Base-by-base conservation (phyloP, 257 asterid genomes). In the Schizonepeta tenuifolia region DNA sequence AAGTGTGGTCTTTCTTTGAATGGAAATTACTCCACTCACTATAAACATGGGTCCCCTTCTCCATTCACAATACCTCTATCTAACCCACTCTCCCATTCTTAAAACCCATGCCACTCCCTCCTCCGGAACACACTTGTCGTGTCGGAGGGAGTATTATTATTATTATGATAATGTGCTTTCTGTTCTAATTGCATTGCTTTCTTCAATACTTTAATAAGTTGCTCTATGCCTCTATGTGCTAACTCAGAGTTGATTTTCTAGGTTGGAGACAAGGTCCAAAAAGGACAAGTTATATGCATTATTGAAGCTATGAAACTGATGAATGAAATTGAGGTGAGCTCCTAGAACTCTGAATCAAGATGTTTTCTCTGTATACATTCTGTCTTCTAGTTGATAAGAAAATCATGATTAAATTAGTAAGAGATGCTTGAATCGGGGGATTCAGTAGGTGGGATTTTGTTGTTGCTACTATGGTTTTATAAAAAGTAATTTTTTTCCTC, bases 231-330 rank as follows among this genome's bases (percentile, higher is more conserved):
- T 64, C 38, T 15, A 1, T 9, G 9, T 26, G 70, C 26, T 65
- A 44, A 47, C 61, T 46, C 51, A 24, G 20, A 61, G 36, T 77
- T 21, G 64, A 22, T 65, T 67, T 79, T 70, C 40, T 62, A 78
- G 91, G 91, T 88, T 3, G 95, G 95, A 36, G 91, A 88, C 76
- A 86, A 86, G 85, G 87, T 88, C 75, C 86, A 84, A 66, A 86
- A 86, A 75, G 91, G 95, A 69, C 95, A 86, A 71, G 81, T 84
- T 15, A 33, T 88, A 56, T 88, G 95, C 83, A 88, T 88, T 63
- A 78, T 88, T 74, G 95, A 88, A 72, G 95, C 95, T 55, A 88
- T 88, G 95, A 88, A 88, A 76, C 79, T 88, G 89, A 88, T 88
- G 95, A 88, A 88, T 74, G 91, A 84, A 54, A 86, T 88, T 65